These are phyloP conservation scores for Vitis cinerea DNA, from an alignment of 164 flowering plant species.

Conservation along the genomic window DNA sequence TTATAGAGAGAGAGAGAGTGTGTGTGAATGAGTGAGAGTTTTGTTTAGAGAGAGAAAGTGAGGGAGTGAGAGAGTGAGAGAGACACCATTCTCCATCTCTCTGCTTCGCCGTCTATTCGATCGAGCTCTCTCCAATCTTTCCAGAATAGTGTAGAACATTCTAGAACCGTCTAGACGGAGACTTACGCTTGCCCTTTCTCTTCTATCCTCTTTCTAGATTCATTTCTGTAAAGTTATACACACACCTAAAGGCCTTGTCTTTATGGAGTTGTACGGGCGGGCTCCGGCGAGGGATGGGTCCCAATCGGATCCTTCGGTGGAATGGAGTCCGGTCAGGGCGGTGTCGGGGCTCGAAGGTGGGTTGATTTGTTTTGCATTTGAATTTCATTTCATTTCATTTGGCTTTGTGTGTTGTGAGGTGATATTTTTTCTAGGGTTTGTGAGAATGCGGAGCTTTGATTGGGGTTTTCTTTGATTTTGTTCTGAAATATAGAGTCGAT, in stretches of 20 bases:
- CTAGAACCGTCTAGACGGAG: slow-evolving; percentile 5
- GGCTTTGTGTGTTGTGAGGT: slow-evolving; percentile 1
- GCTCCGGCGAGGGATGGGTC: slow-evolving; percentile 41
- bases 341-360: slow-evolving; percentile 74
- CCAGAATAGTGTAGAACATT: background rate
- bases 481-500: slow-evolving; percentile 48
- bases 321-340: slow-evolving; percentile 36
- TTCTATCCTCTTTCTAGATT: slow-evolving; percentile 6
- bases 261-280: slow-evolving; percentile 62
- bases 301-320: slow-evolving; percentile 42
- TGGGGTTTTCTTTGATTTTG: slow-evolving; percentile 20
- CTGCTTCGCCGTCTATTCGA: background rate
- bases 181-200: background rate
- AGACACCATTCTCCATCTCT: slow-evolving; percentile 7
- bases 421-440: slow-evolving; percentile 9
- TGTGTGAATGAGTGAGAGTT: background rate
- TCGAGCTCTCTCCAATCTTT: slow-evolving; percentile 10
- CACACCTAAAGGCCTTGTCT: background rate
- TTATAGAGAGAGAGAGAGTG: slow-evolving; percentile 19
- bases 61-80: slow-evolving; percentile 7
- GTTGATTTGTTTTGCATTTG: slow-evolving; percentile 11
- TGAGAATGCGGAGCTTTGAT: slow-evolving; percentile 11
- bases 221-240: slow-evolving; percentile 10
- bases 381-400: background rate
- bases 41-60: slow-evolving; percentile 9